Evolutionary conservation across 2,329 filamentous ascomycete genomes (phyloP).

Genomic region (Beauveria scarabaeidicola): DNA sequence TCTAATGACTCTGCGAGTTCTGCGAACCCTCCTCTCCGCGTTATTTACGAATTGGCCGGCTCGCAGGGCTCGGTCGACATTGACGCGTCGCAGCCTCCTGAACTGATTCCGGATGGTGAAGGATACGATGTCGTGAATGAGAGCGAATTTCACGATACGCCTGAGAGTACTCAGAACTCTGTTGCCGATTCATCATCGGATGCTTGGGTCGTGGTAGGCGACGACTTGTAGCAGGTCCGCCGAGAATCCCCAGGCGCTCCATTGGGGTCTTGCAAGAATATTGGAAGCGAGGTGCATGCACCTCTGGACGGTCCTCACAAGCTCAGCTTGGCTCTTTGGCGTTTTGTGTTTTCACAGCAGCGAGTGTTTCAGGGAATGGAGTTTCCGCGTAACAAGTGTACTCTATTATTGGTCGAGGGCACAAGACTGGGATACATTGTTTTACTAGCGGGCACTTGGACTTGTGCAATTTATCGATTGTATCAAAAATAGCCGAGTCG

Average conservation of each 20-base stretch:
- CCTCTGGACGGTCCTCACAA: conserved; percentile 31
- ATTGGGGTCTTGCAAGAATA: conserved; percentile 20
- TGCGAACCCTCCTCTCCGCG: conserved; percentile 23
- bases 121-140: conserved; percentile 25
- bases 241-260: conserved; percentile 21
- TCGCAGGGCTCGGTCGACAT: conserved; percentile 25
- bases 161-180: conserved; percentile 20
- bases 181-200: conserved; percentile 21
- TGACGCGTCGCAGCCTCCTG: conserved; percentile 28
- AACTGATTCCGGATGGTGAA: conserved; percentile 23
- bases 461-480: background rate
- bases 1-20: conserved; percentile 15
- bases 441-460: background rate
- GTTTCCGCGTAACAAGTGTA: background rate
- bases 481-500: too few relatives aligned
- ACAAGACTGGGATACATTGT: background rate
- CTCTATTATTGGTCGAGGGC: background rate
- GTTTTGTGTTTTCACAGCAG: background rate
- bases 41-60: conserved; percentile 32
- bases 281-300: conserved; percentile 19
- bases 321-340: conserved; percentile 16
- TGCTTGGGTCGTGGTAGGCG: conserved; percentile 35
- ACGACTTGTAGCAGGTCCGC: conserved; percentile 40
- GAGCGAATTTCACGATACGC: conserved; percentile 25
- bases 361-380: background rate